Percentiles rank a stretch among this genome's conserved stretches.
Conservation (phyloP, 2,329 filamentous ascomycete genomes). For the Xylariaceae sp. region DNA sequence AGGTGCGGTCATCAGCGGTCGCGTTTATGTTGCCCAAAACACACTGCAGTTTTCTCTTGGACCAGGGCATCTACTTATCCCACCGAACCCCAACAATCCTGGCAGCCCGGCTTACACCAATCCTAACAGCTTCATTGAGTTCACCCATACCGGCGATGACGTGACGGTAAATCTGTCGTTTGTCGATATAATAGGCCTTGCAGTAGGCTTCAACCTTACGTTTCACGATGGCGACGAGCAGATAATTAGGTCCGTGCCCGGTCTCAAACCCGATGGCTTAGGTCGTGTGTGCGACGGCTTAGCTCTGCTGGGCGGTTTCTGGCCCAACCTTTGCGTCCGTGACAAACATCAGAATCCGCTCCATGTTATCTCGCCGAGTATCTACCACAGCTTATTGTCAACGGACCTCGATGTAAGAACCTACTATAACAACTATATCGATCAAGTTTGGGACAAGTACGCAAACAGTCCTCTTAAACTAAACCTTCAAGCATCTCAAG, state of each 20-base stretch:
- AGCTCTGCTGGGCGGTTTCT: slow-evolving; percentile 43
- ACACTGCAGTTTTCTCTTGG: slow-evolving; percentile 15
- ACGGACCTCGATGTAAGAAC: slow-evolving; percentile 29
- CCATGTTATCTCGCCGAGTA: slow-evolving; percentile 51
- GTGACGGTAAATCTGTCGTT: slow-evolving; percentile 52
- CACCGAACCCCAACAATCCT: slow-evolving; percentile 27
- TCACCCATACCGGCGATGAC: slow-evolving; percentile 16
- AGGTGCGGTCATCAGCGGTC: slow-evolving; percentile 20
- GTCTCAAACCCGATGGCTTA: slow-evolving; percentile 46
- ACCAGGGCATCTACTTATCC: background rate
- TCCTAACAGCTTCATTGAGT: slow-evolving; percentile 22
- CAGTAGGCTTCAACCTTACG: slow-evolving; percentile 53
- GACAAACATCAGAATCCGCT: slow-evolving; percentile 46
- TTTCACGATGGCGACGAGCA: slow-evolving; percentile 37
- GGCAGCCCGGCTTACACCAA: slow-evolving; percentile 14
- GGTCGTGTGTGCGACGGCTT: slow-evolving; percentile 48
- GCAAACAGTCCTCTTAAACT: slow-evolving; percentile 44
- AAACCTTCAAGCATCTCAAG: slow-evolving; percentile 46
- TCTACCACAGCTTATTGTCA: slow-evolving; percentile 40
- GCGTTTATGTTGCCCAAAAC: slow-evolving; percentile 24
- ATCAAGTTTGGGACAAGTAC: slow-evolving; percentile 52
- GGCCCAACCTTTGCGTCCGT: slow-evolving; percentile 48
- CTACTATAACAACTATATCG: slow-evolving; percentile 53
- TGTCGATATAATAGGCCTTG: slow-evolving; percentile 58
- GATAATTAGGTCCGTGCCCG: slow-evolving; percentile 43